Base-by-base conservation (phyloP, 2,329 filamentous ascomycete genomes). In the Eurotiales sp. region DNA sequence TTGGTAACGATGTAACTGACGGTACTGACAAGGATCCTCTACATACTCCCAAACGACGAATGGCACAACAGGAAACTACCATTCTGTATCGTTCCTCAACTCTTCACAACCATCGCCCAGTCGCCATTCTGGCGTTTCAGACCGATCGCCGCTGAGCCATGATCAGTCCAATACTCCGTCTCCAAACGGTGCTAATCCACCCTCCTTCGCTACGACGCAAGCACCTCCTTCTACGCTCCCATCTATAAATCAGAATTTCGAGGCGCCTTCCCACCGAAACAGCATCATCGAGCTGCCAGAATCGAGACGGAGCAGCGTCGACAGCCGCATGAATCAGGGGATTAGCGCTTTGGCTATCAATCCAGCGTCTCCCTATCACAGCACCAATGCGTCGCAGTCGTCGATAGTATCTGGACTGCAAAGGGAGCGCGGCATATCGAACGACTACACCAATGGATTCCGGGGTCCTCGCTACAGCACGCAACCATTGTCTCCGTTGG, bases 181-280 rank as follows among this genome's bases (percentile, higher is more conserved):
- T 10, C 70, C 72, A 15, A 63, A 69, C 1, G 68, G 65, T 17
- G 66, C 72, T 37, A 66, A 68, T 11, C 69, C 69, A 1, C 72
- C 70, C 2, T 67, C 64, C 41, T 72, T 70, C 51, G 58, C 62
- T 29, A 62, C 65, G 3, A 64, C 62, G 57, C 48, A 51, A 44
- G 73, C 65, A 56, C 70, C 63, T 27, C 71, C 61, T 56, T 70
- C 71, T 58, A 68, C 73, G 36, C 66, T 84, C 8, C 81, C 82
- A 2, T 80, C 80, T 0, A 76, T 84, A 55, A 83, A 82, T 47
- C 80, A 83, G 58, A 80, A 79, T 55, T 74, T 77, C 41, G 80
- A 83, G 44, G 72, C 74, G 5, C 64, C 70, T 27, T 70, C 74
- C 1, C 73, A 79, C 19, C 67, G 70, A 27, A 64, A 63, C 21